Base-by-base conservation (phyloP, 2,329 filamentous ascomycete genomes). In the Colletotrichum salicis region DNA sequence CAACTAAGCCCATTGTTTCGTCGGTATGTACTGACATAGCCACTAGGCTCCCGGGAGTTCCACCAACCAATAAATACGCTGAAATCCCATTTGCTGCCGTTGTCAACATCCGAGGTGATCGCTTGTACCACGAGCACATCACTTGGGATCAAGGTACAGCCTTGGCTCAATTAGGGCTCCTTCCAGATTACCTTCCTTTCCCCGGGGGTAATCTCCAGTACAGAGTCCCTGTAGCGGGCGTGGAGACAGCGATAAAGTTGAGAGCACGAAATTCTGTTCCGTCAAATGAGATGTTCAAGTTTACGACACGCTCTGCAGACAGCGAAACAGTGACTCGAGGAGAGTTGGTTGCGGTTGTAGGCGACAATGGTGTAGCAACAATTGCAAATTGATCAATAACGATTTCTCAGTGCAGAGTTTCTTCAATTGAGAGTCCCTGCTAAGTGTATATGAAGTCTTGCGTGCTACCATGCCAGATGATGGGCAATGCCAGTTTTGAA, bases 71-170 rank as follows among this genome's bases (percentile, higher is more conserved):
- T 89, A 0, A 80, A 84, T 81, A 83, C 4, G 84, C 91, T 12
- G 84, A 88, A 58, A 83, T 93, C 8, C 87, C 90, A 0, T 86
- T 92, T 56, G 90, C 89, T 0, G 86, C 87, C 1, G 84, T 93
- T 2, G 90, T 92, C 0, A 89, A 89, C 45, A 84, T 93, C 63
- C 84, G 90, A 0, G 91, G 90, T 0, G 90, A 91, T 67, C 84
- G 88, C 1, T 78, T 93, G 1, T 91, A 88, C 67, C 89, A 92
- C 64, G 91, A 93, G 76, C 90, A 92, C 71, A 90, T 93, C 15
- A 85, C 86, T 13, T 93, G 91, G 91, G 91, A 93, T 67, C 90
- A 92, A 76, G 89, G 85, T 0, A 91, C 88, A 0, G 88, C 89
- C 5, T 79, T 93, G n/a, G 80, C 86, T 5, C 90, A 91, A 75